Evolutionary conservation across 1,284 basidiomycete genomes (phyloP), one percentile per base, ranked within the genome.

Genomic region (Ganoderma boninense): DNA sequence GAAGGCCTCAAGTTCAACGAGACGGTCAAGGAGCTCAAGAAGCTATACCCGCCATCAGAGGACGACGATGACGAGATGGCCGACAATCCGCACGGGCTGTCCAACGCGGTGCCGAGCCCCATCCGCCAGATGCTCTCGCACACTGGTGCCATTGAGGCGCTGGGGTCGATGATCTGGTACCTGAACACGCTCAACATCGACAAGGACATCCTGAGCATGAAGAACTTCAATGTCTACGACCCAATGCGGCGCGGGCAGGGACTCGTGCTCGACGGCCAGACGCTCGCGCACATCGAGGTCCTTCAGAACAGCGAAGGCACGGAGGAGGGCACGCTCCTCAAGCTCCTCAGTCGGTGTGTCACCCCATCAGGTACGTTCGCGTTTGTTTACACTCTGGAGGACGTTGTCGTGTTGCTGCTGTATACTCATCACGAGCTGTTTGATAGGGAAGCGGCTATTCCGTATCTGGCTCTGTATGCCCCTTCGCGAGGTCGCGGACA

Each of bases 151-250:
- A 92, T 97, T 70, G 91, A 94, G 76, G 92, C 97, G 0, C 83
- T 98, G 5, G 97, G 97, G 1, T 89, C 90, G 10, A 94, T 97
- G 93, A 89, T 97, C 54, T 98, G 95, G 94, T 91, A 69, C 54
- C 88, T 98, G 20, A 91, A 93, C 59, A 94, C 95, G 69, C 87
- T 98, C 61, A 98, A 98, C 77, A 95, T 98, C 71, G 97, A 97
- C 83, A 95, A 95, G 79, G 95, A 98, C 75, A 90, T 98, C 67
- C 80, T 98, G 74, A 95, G 90, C 69, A 96, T 97, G 90, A 93
- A 91, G 82, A 98, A 98, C 79, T 98, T 98, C 87, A 97, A 98
- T 78, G 87, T 98, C 59, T 98, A 98, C 78, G 96, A 98, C 81
- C 97, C 97, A 0, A 95, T 98, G 89, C 92, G 92, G 78, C 87